Evolutionary conservation across 306 rosid genomes (phyloP), one percentile per base, ranked within the genome.

Genomic region (Morella rubra): DNA sequence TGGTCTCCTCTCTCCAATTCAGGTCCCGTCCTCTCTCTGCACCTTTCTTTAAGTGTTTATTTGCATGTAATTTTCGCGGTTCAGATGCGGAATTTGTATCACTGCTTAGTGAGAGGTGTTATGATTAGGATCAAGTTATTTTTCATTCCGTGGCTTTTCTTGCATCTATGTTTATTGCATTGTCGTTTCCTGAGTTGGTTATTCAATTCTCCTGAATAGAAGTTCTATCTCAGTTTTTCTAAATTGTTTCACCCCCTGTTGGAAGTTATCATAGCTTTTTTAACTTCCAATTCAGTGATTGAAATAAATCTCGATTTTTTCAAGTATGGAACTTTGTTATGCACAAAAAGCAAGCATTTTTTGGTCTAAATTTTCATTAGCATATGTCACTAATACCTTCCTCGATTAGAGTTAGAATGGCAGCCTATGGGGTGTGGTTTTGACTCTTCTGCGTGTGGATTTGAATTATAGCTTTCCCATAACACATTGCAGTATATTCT

Each of bases 1-100:
- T 72, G 69, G 8, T 69, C 41, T 81, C 66, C 69, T 32, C 42
- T 60, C 42, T 46, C 76, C 71, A 71, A 69, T 71, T 74, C 62
- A 59, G 87, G 87, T 86, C 2, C 45, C 37, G 47, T 14, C 73
- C 44, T 79, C 27, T 81, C 4, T 11, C 41, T 44, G 18, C 20
- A 37, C 40, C 58, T 42, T n/a, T 5, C 14, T 55, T 51, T 37
- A 7, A 55, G 8, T 42, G 46, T 72, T 7, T 7, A 52, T 61
- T 72, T 2, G 37, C 37, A 32, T 32, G 37, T 32, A 16, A 54
- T 73, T 80, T 72, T 0, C 49, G 8, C 9, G 6, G 44, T 77
- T 73, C 56, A 7, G 62, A 1, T 83, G 69, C 32, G 1, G 1
- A 44, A 42, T 51, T 76, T 76, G 44, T 64, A 54, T 44, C 59